Conservation (phyloP, 345 rosid species). For the Pseudoturritis turrita region DNA sequence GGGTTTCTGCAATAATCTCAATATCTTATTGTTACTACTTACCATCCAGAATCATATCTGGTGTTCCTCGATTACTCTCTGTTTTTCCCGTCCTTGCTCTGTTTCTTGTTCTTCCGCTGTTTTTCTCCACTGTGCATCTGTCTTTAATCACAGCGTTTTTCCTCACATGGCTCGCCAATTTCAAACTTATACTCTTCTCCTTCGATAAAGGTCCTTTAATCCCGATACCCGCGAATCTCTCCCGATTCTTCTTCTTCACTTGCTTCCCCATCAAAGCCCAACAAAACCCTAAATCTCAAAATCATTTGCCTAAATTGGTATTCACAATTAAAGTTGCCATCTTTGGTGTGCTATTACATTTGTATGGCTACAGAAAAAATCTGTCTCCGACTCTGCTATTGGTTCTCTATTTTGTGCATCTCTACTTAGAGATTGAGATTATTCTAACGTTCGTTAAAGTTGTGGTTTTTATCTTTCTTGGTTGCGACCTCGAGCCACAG, state of each 20-base stretch:
- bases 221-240: background rate
- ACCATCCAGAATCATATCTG: conserved; percentile 23
- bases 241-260: conserved; percentile 30
- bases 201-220: conserved; percentile 38
- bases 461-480: background rate
- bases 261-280: conserved; percentile 38
- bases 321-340: conserved; percentile 28
- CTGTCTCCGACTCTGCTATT: conserved; percentile 8
- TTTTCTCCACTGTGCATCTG: conserved; percentile 5
- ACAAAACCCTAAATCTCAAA: conserved; percentile 24
- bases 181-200: conserved; percentile 45
- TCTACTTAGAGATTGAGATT: conserved; percentile 32
- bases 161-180: conserved; percentile 40
- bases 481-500: conserved; percentile 36
- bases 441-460: conserved; percentile 13
- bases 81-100: conserved; percentile 30
- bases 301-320: background rate
- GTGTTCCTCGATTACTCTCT: conserved; percentile 26
- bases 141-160: conserved; percentile 7
- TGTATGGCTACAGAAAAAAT: background rate
- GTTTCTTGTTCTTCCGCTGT: conserved; percentile 32
- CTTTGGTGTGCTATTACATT: conserved; percentile 1
- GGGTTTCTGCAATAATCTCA: conserved; percentile 14
- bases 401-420: background rate
- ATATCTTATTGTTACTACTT: conserved; percentile 30